Evolutionary conservation across 1,284 basidiomycete genomes (phyloP), one percentile per base, ranked within the genome.

Genomic region (Coniferiporia sulphurascens): DNA sequence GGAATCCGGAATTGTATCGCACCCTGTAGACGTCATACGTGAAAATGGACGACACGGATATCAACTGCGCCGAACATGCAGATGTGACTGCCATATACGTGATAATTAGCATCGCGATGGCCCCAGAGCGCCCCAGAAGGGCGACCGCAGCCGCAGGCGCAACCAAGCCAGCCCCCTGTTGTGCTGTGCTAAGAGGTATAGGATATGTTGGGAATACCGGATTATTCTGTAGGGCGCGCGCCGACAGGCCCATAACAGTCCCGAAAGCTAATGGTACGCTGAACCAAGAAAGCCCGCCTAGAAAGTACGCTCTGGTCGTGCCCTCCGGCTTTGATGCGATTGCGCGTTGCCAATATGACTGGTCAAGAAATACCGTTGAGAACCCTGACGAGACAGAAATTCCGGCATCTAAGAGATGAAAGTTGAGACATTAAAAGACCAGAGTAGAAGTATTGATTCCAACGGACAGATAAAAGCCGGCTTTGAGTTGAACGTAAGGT

Each of bases 401-500:
- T 7, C 52, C 60, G 38, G 56, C 60, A 22, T 62, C 60, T 62
- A 15, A 6, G 44, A 21, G 8, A n/a, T 36, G 22, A 46, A 32
- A 19, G 46, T 49, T n/a, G 2, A 32, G 10, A 8, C 8, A 5
- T 35, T 4, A 45, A 22, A 55, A 21, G 21, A 51, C n/a, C 17
- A n/a, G 21, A 44, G 27, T 15, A 22, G 17, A 43, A 5, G 15
- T 34, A 1, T 13, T 7, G 17, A 38, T 35, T 12, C 3, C 4
- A 13, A 55, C 60, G 38, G 82, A 63, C 86, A 86, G 0, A 83
- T 73, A 36, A 85, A 68, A 0, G 81, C 83, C 49, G 76, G 72
- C 51, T 78, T 78, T 8, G 78, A 81, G 60, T 80, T 79, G 75
- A 86, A 81, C 1, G 90, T 92, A 15, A 91, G 69, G 65, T 90